phyloP scores from a whole-genome alignment of 352 stramenopile genomes.

The Discostella stelligera region DNA sequence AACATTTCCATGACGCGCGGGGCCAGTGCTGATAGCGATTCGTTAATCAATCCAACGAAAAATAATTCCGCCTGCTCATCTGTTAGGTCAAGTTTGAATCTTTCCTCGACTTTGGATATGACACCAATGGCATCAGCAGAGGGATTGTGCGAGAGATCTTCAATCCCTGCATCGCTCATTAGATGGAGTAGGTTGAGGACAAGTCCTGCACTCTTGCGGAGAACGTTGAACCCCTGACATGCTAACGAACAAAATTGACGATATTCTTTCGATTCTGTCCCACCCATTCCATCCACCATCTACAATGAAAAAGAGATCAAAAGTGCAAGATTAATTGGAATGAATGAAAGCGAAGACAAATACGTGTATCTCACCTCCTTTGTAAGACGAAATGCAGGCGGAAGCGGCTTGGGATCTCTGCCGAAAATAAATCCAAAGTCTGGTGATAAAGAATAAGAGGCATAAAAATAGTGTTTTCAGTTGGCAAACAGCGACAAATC shows the following conservation, averaged over 20 bases:
- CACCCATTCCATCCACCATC: slow-evolving; percentile 93
- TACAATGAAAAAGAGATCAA: slow-evolving; percentile 47
- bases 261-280: slow-evolving; percentile 77
- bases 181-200: slow-evolving; percentile 98
- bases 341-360: slow-evolving; percentile 1
- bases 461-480: slow-evolving; percentile 13
- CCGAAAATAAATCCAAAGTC: slow-evolving; percentile 99
- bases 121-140: slow-evolving; percentile 77
- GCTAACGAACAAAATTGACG: slow-evolving; percentile 79
- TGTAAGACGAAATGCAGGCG: slow-evolving; percentile 97
- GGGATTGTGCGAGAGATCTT: slow-evolving; percentile 85
- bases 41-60: slow-evolving; percentile 94
- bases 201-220: slow-evolving; percentile 96
- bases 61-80: slow-evolving; percentile 97
- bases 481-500: background rate
- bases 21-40: slow-evolving; percentile 91
- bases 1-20: slow-evolving; percentile 82
- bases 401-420: slow-evolving; percentile 96
- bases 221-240: slow-evolving; percentile 87
- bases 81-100: slow-evolving; percentile 95
- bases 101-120: slow-evolving; percentile 89
- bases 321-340: slow-evolving; percentile 15
- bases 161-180: slow-evolving; percentile 98
- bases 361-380: slow-evolving; percentile 75
- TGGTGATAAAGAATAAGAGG: slow-evolving; percentile 83